Base-by-base conservation (phyloP, 2,329 filamentous ascomycete genomes). In the Triangularia verruculosa region DNA sequence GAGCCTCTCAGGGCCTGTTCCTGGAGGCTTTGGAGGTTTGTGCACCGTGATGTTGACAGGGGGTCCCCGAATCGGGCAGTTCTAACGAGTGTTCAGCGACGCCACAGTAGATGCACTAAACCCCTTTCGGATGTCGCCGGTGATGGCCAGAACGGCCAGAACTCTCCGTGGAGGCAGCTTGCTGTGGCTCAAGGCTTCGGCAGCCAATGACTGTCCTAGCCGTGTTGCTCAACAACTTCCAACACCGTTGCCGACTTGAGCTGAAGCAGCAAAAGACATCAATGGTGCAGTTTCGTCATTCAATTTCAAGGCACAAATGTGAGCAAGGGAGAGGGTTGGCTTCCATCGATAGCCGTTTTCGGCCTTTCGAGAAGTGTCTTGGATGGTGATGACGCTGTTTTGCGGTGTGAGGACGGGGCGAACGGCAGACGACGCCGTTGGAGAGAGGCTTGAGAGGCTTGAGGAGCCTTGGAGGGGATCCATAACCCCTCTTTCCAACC, bases 31-130 rank as follows among this genome's bases (percentile, higher is more conserved):
- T 30, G 34, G 20, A 24, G 8, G 51, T 54, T 54, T 54, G 22
- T 24, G 25, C 51, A 54, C 51, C 51, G n/a, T 54, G 20, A 54
- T 39, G 47, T 51, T 59, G 61, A 56, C 65, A 57, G 61, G 62
- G 60, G 28, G 1, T 52, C 57, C 20, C 65, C 52, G 62, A 68
- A 68, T 47, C 52, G 69, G n/a, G 70, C 54, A 70, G 68, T 3
- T 63, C 67, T 67, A 61, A 64, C 69, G 70, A 71, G 67, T 67
- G 63, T 69, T 72, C 70, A 72, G 70, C 68, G 66, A 61, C 69
- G 70, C 69, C 70, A 69, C 66, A 61, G 59, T 43, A 58, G 24
- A 30, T 30, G 57, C 30, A 25, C 20, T 34, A 51, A 22, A 57
- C 69, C 67, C 62, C 65, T 69, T 69, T 15, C 57, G 67, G 54